Conservation (phyloP, 495 filamentous ascomycete species). For the Tuber umbilicatum region DNA sequence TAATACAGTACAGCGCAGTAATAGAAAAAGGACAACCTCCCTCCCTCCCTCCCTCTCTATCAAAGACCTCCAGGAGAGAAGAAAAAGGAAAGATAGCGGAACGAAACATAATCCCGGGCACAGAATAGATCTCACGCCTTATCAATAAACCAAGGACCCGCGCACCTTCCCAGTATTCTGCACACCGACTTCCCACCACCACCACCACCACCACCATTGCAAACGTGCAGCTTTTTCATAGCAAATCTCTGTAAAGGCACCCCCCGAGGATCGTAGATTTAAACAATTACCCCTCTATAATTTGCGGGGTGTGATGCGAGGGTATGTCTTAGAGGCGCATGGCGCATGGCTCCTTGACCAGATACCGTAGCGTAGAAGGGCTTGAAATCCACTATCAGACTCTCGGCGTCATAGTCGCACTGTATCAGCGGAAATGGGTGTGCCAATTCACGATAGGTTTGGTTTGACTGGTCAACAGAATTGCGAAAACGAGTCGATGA, state of each 20-base stretch:
- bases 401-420: neutral
- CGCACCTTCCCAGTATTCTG: neutral
- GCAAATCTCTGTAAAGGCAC: neutral
- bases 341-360: neutral
- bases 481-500: neutral
- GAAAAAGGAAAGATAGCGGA: neutral
- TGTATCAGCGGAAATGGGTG: neutral
- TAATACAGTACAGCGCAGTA: neutral
- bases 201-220: neutral
- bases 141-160: neutral
- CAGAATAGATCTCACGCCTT: neutral
- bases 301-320: neutral
- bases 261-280: neutral
- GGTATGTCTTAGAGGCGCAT: neutral
- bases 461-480: neutral
- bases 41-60: neutral
- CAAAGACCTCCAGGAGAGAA: neutral
- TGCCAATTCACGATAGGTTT: neutral
- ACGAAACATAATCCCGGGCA: neutral
- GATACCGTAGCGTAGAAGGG: neutral
- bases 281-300: neutral
- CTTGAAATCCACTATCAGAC: neutral
- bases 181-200: constrained; percentile 1
- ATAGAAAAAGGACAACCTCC: neutral
- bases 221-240: neutral